phyloP scores from a whole-genome alignment of 331 rosid genomes.

The Ulmus americana region DNA sequence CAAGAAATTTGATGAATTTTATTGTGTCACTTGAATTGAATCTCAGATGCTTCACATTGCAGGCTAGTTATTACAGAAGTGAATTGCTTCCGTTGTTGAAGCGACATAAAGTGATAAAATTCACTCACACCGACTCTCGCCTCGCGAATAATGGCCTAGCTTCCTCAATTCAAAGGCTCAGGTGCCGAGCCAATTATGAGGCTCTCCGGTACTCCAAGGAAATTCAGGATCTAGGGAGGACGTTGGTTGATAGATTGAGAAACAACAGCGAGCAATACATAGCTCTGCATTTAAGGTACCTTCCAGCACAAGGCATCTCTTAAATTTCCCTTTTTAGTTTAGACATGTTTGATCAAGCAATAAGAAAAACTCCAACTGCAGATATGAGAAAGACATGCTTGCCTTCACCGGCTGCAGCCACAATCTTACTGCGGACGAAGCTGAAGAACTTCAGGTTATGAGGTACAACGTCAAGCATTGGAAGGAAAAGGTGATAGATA shows the following conservation, averaged over 20 bases:
- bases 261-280: constrained; percentile 64
- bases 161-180: constrained; percentile 67
- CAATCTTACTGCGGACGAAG: constrained; percentile 68
- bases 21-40: constrained; percentile 3
- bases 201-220: constrained; percentile 66
- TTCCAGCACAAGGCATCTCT: background rate
- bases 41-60: constrained; percentile 39
- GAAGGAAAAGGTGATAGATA: constrained; percentile 96
- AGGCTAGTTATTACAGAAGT: constrained; percentile 84
- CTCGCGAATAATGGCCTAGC: constrained; percentile 85
- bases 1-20: background rate
- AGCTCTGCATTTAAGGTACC: constrained; percentile 91
- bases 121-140: constrained; percentile 87
- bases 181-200: constrained; percentile 84
- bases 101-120: constrained; percentile 55
- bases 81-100: constrained; percentile 71
- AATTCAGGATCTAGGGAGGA: constrained; percentile 75
- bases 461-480: constrained; percentile 82
- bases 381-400: constrained; percentile 98
- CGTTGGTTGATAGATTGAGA: constrained; percentile 65
- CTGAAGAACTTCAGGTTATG: constrained; percentile 72
- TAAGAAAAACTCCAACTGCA: constrained; percentile 21
- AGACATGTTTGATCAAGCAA: constrained; percentile 3
- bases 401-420: constrained; percentile 96
- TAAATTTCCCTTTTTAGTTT: background rate